These are phyloP conservation scores for Venturia carpophila DNA, from an alignment of 2,329 filamentous ascomycete genomes.

Conservation along the genomic window DNA sequence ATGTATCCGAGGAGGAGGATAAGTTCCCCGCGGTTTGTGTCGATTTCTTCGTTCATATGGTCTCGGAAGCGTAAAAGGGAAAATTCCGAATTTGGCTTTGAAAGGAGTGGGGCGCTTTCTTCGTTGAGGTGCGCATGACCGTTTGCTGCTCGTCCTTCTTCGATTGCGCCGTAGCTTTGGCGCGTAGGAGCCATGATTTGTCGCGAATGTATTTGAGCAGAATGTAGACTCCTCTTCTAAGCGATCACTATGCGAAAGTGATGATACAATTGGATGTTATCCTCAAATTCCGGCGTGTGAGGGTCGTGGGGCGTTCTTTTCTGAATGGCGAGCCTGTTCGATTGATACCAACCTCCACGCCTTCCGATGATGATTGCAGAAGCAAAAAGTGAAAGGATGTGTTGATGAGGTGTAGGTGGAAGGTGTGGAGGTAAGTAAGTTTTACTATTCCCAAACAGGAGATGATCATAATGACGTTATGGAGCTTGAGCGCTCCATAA, in stretches of 20 bases:
- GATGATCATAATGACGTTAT: conserved; percentile 2
- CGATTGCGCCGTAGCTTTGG: conserved; percentile 6
- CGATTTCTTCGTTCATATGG: conserved; percentile 43
- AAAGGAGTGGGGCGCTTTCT: conserved; percentile 29
- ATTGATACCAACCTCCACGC: neutral
- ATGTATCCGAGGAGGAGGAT: conserved; percentile 65
- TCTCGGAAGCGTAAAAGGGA: conserved; percentile 22
- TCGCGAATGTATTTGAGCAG: neutral
- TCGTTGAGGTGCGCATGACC: neutral
- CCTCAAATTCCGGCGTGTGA: neutral
- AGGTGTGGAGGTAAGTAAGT: neutral
- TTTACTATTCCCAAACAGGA: neutral
- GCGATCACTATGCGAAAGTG: neutral
- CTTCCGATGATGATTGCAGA: neutral
- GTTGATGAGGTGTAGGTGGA: neutral
- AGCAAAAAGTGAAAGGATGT: neutral
- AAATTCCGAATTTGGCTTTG: conserved; percentile 20
- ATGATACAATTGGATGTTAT: neutral
- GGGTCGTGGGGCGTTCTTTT: neutral
- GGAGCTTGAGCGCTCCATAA: neutral
- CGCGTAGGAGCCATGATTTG: neutral
- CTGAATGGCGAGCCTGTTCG: neutral
- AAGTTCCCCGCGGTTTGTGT: conserved; percentile 57
- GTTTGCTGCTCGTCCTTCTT: neutral
- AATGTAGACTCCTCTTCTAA: neutral